Evolutionary conservation across 2,329 filamentous ascomycete species (phyloP), one percentile per base, ranked within the genome.

Genomic region (Pseudocercospora cruenta): DNA sequence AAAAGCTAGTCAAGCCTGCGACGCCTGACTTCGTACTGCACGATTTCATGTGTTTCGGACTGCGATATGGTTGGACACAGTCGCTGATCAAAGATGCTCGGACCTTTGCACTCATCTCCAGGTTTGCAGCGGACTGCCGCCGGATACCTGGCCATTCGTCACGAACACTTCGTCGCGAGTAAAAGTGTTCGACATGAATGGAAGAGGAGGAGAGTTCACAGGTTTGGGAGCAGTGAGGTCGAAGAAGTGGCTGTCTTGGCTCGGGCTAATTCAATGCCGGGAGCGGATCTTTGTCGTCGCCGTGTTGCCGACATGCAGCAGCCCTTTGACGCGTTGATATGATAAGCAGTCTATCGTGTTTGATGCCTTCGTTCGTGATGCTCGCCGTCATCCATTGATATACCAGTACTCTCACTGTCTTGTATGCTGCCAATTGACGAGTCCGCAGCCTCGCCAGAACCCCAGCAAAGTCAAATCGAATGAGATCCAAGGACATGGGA

Each of bases 311-410:
- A 43, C 39, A 54, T 19, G 14, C 49, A 47, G 60, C 60, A 39
- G 51, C 28, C 60, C 21, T 31, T 62, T 62, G 63, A 65, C 63
- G 63, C 61, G 51, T 49, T 65, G 58, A 62, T 62, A 45, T 65
- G 59, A 59, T 65, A 65, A 65, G 63, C 63, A 62, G 45, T 47
- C 33, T 26, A 24, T 49, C 28, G 8, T 24, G n/a, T 39, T 26
- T n/a, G 39, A n/a, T 31, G 21, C 28, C 51, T 59, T 31, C 22
- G 33, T 54, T 19, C 28, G 26, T 45, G 33, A 54, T 33, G 26
- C 51, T 54, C 9, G 21, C 51, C 24, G 49, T 10, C 31, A 28
- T 4, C 24, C 24, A 26, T 54, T 54, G 21, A n/a, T 54, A 16
- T 31, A 54, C 9, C 10, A 9, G 36, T 5, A 39, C 36, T 54